These are phyloP conservation scores for Posidonia oceanica DNA, from an alignment of 116 monocot genomes.

Conservation along the genomic window DNA sequence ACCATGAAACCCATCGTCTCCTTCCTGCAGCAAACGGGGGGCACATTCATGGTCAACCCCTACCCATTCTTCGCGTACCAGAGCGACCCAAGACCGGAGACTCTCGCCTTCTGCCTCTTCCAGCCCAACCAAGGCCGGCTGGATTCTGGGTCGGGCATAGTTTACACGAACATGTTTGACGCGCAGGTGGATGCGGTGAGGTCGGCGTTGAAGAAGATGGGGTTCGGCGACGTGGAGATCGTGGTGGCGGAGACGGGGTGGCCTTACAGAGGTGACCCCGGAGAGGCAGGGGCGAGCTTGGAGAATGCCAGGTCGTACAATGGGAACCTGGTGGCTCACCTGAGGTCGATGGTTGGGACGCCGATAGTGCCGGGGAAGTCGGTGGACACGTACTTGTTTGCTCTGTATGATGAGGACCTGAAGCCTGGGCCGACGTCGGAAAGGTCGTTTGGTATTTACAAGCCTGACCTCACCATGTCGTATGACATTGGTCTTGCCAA, in stretches of 20 bases:
- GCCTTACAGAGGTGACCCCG: constrained; percentile 56
- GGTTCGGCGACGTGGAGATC: constrained; percentile 34
- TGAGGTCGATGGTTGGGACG: constrained; percentile 45
- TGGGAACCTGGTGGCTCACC: constrained; percentile 46
- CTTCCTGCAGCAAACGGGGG: constrained; percentile 14
- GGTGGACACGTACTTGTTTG: constrained; percentile 66
- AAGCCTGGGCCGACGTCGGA: constrained; percentile 62
- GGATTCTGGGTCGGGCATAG: constrained; percentile 41
- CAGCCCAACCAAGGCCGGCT: constrained; percentile 31
- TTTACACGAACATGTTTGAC: constrained; percentile 81
- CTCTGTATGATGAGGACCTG: constrained; percentile 74
- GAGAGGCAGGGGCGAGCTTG: constrained; percentile 42
- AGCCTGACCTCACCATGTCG: constrained; percentile 36
- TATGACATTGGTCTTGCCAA: constrained; percentile 45
- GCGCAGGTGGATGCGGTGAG: constrained; percentile 32
- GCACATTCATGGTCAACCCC: constrained; percentile 47
- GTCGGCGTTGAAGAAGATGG: constrained; percentile 28
- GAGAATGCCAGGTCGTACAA: constrained; percentile 66
- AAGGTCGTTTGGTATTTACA: constrained; percentile 62
- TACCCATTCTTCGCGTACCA: constrained; percentile 48
- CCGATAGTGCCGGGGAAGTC: constrained; percentile 53
- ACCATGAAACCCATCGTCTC: background rate
- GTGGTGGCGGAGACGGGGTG: constrained; percentile 84
- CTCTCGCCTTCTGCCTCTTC: constrained; percentile 68
- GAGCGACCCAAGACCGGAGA: constrained; percentile 30